Conservation (phyloP, 441 rosid species). For the Adansonia rubrostipa region DNA sequence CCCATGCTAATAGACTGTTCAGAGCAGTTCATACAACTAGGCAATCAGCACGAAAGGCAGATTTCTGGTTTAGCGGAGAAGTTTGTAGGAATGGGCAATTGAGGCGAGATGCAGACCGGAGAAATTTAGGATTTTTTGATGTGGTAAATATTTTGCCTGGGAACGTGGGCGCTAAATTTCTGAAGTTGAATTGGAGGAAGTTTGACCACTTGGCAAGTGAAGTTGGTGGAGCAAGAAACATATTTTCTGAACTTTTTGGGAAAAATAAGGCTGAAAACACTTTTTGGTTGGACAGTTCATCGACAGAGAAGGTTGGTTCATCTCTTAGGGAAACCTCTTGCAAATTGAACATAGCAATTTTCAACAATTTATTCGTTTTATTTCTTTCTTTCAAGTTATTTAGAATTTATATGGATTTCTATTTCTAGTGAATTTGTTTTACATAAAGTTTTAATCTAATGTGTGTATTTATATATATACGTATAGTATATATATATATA, state of each 20-base stretch:
- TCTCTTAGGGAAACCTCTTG: constrained; percentile 16
- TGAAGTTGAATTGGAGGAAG: constrained; percentile 87
- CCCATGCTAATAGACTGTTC: constrained; percentile 46
- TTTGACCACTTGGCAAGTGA: constrained; percentile 55
- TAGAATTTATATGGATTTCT: not conserved
- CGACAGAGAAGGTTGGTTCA: constrained; percentile 73
- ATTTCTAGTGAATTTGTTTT: not conserved
- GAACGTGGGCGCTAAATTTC: constrained; percentile 39
- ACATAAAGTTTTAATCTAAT: not conserved
- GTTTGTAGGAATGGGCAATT: constrained; percentile 36
- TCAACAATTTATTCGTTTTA: constrained; percentile 4
- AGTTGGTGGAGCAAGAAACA: constrained; percentile 82
- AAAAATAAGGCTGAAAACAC: constrained; percentile 58
- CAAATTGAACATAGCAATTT: constrained; percentile 11
- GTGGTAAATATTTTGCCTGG: constrained; percentile 41
- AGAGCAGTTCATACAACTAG: constrained; percentile 48
- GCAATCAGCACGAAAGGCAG: constrained; percentile 37
- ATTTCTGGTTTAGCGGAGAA: constrained; percentile 37
- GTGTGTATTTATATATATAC: not conserved
- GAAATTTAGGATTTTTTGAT: constrained; percentile 40
- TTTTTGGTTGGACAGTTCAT: constrained; percentile 98
- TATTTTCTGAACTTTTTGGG: constrained; percentile 72
- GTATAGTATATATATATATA: not conserved
- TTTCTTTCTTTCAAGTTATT: not conserved
- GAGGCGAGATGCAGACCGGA: constrained; percentile 36